These are phyloP conservation scores for Candolleomyces efflorescens DNA, from an alignment of 768 basidiomycete genomes.

Conservation along the genomic window DNA sequence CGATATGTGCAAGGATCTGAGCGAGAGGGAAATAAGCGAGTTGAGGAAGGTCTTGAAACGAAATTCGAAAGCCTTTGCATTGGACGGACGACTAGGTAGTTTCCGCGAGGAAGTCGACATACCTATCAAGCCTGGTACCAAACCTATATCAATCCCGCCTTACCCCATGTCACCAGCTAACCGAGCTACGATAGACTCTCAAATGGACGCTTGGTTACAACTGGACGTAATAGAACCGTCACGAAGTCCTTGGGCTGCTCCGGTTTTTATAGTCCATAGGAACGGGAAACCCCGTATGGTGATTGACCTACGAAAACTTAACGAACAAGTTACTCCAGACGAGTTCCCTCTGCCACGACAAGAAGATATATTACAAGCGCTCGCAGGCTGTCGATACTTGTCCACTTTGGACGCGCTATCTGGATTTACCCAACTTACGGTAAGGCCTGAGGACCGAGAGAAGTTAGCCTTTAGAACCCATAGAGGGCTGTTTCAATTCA, in stretches of 20 bases:
- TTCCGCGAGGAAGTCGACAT: conserved; percentile 20
- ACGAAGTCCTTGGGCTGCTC: conserved; percentile 27
- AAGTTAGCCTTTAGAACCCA: conserved; percentile 36
- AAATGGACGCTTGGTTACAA: conserved; percentile 27
- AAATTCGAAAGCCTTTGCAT: conserved; percentile 20
- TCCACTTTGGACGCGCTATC: conserved; percentile 23
- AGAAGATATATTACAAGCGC: conserved; percentile 20
- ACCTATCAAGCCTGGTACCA: conserved; percentile 16
- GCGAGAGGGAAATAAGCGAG: background rate
- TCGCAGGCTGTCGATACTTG: conserved; percentile 26
- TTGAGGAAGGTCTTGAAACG: conserved; percentile 14
- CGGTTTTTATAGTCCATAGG: no score
- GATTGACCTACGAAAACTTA: background rate
- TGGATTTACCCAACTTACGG: conserved; percentile 35
- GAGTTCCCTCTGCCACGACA: conserved; percentile 18
- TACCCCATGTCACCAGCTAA: conserved; percentile 2
- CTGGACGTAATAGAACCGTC: conserved; percentile 35
- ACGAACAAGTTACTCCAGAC: conserved; percentile 10
- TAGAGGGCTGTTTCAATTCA: conserved; percentile 35
- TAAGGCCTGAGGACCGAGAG: conserved; percentile 18
- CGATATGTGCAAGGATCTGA: conserved; percentile 6
- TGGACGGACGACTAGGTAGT: conserved; percentile 26
- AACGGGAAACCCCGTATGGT: no score
- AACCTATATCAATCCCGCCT: conserved; percentile 19
- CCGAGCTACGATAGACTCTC: conserved; percentile 19